Evolutionary conservation across 768 basidiomycete species (phyloP).

Genomic region (Pleurotus tuoliensis): DNA sequence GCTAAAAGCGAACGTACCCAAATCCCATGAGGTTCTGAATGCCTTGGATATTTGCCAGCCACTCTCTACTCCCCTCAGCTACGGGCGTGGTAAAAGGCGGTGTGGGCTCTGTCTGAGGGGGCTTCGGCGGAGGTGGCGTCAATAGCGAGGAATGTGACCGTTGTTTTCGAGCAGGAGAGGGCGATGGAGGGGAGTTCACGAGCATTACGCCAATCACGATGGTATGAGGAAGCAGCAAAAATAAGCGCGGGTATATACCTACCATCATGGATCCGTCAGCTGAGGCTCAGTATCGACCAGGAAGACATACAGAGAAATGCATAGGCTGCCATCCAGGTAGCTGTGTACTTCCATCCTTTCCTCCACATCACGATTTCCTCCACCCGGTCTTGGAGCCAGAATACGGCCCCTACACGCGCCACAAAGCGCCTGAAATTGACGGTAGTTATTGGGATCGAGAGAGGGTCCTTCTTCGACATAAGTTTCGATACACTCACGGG

Average conservation of each 20-base stretch:
- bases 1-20: conserved; percentile 42
- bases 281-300: not conserved
- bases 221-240: conserved; percentile 67
- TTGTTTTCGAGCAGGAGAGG: conserved; percentile 29
- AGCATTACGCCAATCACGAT: conserved; percentile 63
- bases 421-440: conserved; percentile 82
- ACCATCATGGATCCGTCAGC: not conserved
- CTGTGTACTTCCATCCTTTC: conserved; percentile 67
- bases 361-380: conserved; percentile 88
- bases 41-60: conserved; percentile 84
- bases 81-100: conserved; percentile 16
- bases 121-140: conserved; percentile 25
- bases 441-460: conserved; percentile 75
- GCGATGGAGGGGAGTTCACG: conserved; percentile 41
- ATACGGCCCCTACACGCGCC: conserved; percentile 69
- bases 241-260: conserved; percentile 77
- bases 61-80: conserved; percentile 67
- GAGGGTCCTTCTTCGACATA: conserved; percentile 58
- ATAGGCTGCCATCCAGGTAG: conserved; percentile 73
- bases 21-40: conserved; percentile 91
- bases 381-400: conserved; percentile 86
- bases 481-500: conserved; percentile 28
- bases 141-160: conserved; percentile 9
- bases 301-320: conserved; percentile 69
- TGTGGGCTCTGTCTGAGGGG: not conserved